Percentiles rank a stretch among this genome's conserved stretches.
Conservation (phyloP, 1,284 basidiomycete genomes). For the Takashimella tepidaria region DNA sequence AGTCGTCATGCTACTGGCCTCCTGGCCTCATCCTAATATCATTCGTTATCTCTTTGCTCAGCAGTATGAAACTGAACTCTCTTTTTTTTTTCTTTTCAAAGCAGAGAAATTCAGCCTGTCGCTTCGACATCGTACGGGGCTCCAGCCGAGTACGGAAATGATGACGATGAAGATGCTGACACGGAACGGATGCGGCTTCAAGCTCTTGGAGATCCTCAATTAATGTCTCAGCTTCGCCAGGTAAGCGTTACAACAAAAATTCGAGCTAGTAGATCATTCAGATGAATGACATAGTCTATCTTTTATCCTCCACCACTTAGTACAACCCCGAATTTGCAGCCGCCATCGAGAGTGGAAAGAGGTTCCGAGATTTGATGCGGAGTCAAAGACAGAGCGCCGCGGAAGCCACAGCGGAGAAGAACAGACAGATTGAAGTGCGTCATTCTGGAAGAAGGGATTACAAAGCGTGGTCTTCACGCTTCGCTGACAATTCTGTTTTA, state of each 20-base stretch:
- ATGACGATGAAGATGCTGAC: constrained; percentile 55
- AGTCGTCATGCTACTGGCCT: constrained; percentile 4
- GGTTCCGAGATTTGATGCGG: constrained; percentile 68
- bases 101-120: constrained; percentile 4
- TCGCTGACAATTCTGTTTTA: constrained; percentile 20
- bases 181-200: constrained; percentile 86
- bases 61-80: no score
- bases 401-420: constrained; percentile 55
- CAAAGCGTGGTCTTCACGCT: no score
- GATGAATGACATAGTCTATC: no score
- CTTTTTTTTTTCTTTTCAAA: no score
- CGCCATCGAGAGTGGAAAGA: constrained; percentile 64
- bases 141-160: background rate
- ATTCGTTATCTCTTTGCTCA: no score
- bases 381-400: constrained; percentile 58
- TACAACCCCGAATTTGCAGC: constrained; percentile 70
- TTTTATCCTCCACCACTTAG: constrained; percentile 46
- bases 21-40: no score
- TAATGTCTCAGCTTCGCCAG: constrained; percentile 69
- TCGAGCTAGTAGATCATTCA: no score
- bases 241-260: no score
- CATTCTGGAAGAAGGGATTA: constrained; percentile 51
- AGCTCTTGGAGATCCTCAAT: constrained; percentile 69
- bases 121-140: constrained; percentile 42
- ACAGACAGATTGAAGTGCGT: constrained; percentile 58